phyloP scores from a whole-genome alignment of 768 basidiomycete genomes.

The Termitomyces sp. region DNA sequence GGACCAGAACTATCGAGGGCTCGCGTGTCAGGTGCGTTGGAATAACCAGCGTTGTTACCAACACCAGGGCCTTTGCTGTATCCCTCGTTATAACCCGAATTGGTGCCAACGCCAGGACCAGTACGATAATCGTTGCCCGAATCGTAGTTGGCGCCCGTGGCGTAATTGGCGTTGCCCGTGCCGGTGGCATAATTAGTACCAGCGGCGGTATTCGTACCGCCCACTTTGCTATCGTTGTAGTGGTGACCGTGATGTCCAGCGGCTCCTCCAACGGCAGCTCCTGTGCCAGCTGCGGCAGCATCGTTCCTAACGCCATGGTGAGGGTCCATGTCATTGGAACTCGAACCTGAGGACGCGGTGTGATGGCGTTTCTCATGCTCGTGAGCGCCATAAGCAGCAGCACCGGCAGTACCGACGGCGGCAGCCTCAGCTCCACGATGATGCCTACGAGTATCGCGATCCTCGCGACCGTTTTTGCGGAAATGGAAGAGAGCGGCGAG shows the following conservation, averaged over 20 bases:
- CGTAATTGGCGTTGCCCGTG: no score
- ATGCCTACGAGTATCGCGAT: not conserved
- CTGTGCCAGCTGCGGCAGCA: not conserved
- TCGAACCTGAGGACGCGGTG: not conserved
- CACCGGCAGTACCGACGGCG: not conserved
- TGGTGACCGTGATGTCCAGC: not conserved
- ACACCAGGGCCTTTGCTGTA: not conserved
- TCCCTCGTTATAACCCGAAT: constrained; percentile 6
- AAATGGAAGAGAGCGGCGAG: constrained; percentile 19
- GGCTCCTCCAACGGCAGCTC: not conserved
- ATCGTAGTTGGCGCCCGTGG: not conserved
- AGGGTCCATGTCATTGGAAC: no score
- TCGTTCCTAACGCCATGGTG: not conserved
- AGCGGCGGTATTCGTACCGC: not conserved
- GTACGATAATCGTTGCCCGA: not conserved
- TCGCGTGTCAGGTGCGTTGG: not conserved
- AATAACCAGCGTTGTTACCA: no score
- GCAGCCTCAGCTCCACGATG: constrained; percentile 5
- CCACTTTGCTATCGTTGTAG: not conserved
- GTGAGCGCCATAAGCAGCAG: not conserved
- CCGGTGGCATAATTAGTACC: not conserved
- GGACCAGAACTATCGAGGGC: not conserved
- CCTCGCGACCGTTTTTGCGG: not conserved
- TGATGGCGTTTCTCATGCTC: not conserved
- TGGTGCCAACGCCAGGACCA: not conserved